Conservation (phyloP, 495 filamentous ascomycete species). For the Penicillium parvum region DNA sequence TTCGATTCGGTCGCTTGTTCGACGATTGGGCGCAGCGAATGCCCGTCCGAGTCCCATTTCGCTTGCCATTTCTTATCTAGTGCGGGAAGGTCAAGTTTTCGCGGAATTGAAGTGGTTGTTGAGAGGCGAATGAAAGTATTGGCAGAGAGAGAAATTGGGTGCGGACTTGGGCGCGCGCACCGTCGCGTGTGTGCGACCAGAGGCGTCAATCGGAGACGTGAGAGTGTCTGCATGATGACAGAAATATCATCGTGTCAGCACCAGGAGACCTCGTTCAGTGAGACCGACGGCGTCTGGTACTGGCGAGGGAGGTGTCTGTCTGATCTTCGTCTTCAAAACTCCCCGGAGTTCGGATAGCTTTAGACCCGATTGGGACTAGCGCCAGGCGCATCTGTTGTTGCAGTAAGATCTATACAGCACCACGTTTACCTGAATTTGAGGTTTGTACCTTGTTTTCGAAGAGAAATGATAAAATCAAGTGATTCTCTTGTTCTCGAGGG, state of each 20-base stretch:
- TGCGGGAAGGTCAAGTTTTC: constrained; percentile 54
- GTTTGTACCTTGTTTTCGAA: too few species aligned
- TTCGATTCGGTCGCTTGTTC: constrained; percentile 18
- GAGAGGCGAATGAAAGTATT: constrained; percentile 16
- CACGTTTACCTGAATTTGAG: too few species aligned
- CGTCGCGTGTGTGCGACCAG: constrained; percentile 20
- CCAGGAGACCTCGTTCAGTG: background rate
- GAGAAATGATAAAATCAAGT: too few species aligned
- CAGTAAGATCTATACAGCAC: too few species aligned
- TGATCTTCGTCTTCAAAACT: constrained; percentile 21
- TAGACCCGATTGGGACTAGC: constrained; percentile 29
- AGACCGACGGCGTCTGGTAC: background rate
- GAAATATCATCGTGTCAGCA: constrained; percentile 13
- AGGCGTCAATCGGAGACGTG: constrained; percentile 27
- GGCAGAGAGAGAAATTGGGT: constrained; percentile 11
- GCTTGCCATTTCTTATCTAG: constrained; percentile 75
- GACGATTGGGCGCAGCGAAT: constrained; percentile 5
- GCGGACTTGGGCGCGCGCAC: constrained; percentile 14
- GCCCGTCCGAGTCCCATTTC: constrained; percentile 42
- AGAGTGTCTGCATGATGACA: constrained; percentile 28
- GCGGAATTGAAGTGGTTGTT: constrained; percentile 20
- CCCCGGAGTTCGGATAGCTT: constrained; percentile 17
- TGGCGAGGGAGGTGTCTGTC: background rate
- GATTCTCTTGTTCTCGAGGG: background rate
- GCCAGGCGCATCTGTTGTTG: background rate